Percentiles rank a stretch among this genome's conserved stretches.
phyloP scores from a whole-genome alignment of 73 alveolate genomes.

The Paramecium sonneborni region DNA sequence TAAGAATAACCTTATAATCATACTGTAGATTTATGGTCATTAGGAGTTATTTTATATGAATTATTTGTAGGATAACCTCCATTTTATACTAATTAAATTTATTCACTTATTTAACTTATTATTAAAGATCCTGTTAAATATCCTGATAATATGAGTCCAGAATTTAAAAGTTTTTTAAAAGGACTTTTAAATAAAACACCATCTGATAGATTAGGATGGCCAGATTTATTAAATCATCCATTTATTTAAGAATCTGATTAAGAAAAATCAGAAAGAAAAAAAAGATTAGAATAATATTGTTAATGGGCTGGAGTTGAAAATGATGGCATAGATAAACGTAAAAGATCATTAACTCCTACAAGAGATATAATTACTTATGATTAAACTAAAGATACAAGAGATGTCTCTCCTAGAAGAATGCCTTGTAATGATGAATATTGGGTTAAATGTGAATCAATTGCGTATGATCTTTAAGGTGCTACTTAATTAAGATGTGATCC shows the following conservation, averaged over 20 bases:
- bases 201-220: slow-evolving; percentile 98
- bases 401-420: slow-evolving; percentile 69
- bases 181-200: slow-evolving; percentile 99
- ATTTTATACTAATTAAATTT: slow-evolving; percentile 97
- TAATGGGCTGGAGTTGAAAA: slow-evolving; percentile 90
- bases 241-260: slow-evolving; percentile 95
- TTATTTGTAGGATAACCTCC: slow-evolving; percentile 99
- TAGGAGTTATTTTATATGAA: slow-evolving; percentile 99
- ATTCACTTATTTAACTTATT: slow-evolving; percentile 93
- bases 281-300: slow-evolving; percentile 91
- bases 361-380: slow-evolving; percentile 30
- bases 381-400: slow-evolving; percentile 61
- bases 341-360: slow-evolving; percentile 62
- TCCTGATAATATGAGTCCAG: slow-evolving; percentile 97
- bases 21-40: slow-evolving; percentile 99
- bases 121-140: slow-evolving; percentile 98
- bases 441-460: slow-evolving; percentile 80
- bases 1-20: slow-evolving; percentile 98
- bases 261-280: slow-evolving; percentile 91
- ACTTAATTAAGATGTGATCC: slow-evolving; percentile 92
- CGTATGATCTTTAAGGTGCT: slow-evolving; percentile 93
- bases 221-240: slow-evolving; percentile 97
- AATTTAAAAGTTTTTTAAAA: slow-evolving; percentile 93
- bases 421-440: slow-evolving; percentile 87
- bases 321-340: slow-evolving; percentile 50